Base-by-base conservation (phyloP, 495 filamentous ascomycete genomes). In the Apiosordaria backusii region DNA sequence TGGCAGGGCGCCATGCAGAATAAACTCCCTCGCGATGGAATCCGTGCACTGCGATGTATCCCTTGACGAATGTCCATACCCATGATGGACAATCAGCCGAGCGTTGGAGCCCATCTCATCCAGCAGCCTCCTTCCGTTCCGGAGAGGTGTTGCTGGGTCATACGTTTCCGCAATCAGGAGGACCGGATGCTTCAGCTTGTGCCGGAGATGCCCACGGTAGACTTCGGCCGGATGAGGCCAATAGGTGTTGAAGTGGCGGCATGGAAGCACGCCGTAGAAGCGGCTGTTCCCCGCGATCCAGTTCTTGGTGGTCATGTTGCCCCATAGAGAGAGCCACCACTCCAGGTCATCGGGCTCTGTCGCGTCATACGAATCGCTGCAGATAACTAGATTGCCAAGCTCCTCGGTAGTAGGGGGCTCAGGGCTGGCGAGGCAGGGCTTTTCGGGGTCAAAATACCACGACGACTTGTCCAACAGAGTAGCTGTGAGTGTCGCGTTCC, bases 111-210 rank as follows among this genome's bases (percentile, higher is more conserved):
- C 80, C 80, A 83, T 81, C 60, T 83, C 80, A 1, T 63, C 62
- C 13, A 76, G 24, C 4, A 82, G 69, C 40, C 80, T 64, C 27
- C 77, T 70, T 15, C 79, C 80, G 35, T 83, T 82, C 5, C 79
- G 74, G 40, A 83, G 69, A n/a, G 80, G 80, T 4, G 80, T 83
- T 4, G 80, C 79, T 0, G 79, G 79, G 58, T 83, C 80, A 62
- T 83, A 80, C 21, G 78, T 78, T 72, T 80, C 79, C 1, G 80
- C 80, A 50, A 83, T 77, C 24, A 83, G 68, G 58, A 83, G 61
- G 22, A 83, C 70, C 10, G 80, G 79, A 58, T 78, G 63, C 58
- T 72, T 76, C 18, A 83, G 74, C 0, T 76, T 78, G 57, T 77
- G 68, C 65, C 77, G 76, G 26, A 83, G 68, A 54, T 79, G 74